phyloP scores from a whole-genome alignment of 2,329 filamentous ascomycete genomes.

The Ophidiomyces ophidiicola region DNA sequence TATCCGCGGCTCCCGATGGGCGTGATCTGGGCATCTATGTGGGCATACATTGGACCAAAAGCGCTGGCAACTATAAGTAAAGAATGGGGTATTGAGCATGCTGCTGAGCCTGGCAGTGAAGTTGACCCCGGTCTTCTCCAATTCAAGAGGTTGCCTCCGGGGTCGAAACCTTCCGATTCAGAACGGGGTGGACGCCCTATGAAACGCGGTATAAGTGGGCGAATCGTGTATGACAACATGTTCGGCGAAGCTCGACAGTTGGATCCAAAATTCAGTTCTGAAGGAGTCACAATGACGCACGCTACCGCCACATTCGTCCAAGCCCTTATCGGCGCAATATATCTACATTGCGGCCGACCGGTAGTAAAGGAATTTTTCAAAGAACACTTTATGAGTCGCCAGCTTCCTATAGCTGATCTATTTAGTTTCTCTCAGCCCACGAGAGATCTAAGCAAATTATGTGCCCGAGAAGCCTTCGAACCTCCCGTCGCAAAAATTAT shows the following conservation, averaged over 20 bases:
- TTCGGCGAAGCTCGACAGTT: constrained; percentile 56
- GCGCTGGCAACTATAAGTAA: constrained; percentile 60
- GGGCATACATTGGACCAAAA: constrained; percentile 66
- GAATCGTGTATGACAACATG: constrained; percentile 69
- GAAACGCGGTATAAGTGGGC: constrained; percentile 59
- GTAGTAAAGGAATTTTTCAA: constrained; percentile 72
- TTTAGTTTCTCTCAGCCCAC: constrained; percentile 80
- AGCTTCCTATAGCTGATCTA: constrained; percentile 61
- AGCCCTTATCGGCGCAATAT: constrained; percentile 71
- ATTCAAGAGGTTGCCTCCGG: constrained; percentile 46
- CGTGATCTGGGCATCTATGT: constrained; percentile 76
- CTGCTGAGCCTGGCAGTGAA: constrained; percentile 76
- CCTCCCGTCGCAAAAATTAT: constrained; percentile 73
- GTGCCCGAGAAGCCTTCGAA: constrained; percentile 80
- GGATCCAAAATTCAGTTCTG: constrained; percentile 17
- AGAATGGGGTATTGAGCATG: constrained; percentile 85
- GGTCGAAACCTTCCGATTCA: constrained; percentile 28
- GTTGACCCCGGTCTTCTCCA: constrained; percentile 87
- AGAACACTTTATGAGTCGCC: constrained; percentile 69
- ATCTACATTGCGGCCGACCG: constrained; percentile 68
- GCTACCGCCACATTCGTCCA: constrained; percentile 69
- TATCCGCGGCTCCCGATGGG: constrained; percentile 83
- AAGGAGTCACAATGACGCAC: constrained; percentile 39
- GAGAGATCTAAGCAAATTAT: constrained; percentile 69
- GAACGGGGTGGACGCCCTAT: constrained; percentile 28